Evolutionary conservation across 2,329 filamentous ascomycete genomes (phyloP).

Genomic region (Alternaria consortialis): DNA sequence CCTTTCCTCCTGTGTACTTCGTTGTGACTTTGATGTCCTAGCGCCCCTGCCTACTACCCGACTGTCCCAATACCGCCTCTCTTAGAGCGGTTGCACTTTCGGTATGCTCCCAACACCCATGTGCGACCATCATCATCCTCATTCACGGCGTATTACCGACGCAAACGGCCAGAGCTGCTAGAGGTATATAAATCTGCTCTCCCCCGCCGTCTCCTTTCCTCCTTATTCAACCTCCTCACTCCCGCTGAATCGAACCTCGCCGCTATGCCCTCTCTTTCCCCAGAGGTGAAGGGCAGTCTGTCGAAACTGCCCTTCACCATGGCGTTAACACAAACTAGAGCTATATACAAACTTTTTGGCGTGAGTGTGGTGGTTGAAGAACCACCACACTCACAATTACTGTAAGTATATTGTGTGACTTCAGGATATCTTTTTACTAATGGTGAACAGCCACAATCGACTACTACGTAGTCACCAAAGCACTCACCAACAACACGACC

Average conservation of each 20-base stretch:
- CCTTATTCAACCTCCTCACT: background rate
- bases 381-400: background rate
- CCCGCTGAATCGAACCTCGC: background rate
- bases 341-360: background rate
- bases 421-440: background rate
- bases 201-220: background rate
- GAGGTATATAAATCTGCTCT: background rate
- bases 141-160: background rate
- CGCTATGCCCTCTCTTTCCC: background rate
- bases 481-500: background rate
- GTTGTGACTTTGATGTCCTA: background rate
- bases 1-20: background rate
- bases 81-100: background rate
- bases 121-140: background rate
- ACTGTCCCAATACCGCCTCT: background rate
- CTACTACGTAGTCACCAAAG: background rate
- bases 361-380: background rate
- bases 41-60: background rate
- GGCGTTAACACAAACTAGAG: background rate
- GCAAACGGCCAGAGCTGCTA: background rate
- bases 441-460: background rate
- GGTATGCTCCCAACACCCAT: background rate
- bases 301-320: slow-evolving; percentile 5
- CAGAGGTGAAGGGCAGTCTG: background rate
- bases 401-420: background rate